Evolutionary conservation across 805 yeast species (phyloP).

Genomic region (Lipomyces sp.): DNA sequence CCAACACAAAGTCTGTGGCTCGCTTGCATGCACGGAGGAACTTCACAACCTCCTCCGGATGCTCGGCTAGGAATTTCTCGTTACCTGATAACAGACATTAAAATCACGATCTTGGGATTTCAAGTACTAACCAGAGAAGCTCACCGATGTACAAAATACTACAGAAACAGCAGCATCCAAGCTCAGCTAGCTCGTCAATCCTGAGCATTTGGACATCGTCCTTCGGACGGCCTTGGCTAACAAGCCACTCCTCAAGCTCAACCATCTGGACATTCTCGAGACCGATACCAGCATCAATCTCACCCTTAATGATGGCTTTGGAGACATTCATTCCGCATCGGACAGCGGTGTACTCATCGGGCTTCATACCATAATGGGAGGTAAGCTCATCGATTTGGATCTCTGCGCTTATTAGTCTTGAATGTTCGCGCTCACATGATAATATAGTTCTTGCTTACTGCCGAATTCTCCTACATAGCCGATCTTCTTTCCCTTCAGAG

Average conservation of each 20-base stretch:
- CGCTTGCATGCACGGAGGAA: constrained; percentile 56
- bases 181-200: constrained; percentile 59
- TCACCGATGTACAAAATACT: constrained; percentile 56
- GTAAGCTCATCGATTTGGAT: constrained; percentile 62
- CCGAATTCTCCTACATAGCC: constrained; percentile 67
- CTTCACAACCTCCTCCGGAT: constrained; percentile 54
- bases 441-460: constrained; percentile 32
- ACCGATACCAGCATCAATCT: constrained; percentile 63
- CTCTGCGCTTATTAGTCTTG: constrained; percentile 36
- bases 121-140: background rate
- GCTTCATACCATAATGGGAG: constrained; percentile 60
- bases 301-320: constrained; percentile 58
- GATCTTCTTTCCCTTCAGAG: constrained; percentile 58
- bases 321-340: constrained; percentile 67
- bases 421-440: background rate
- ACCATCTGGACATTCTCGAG: constrained; percentile 65
- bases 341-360: constrained; percentile 60
- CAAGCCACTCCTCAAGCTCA: constrained; percentile 57
- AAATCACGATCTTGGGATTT: background rate
- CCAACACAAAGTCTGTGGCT: constrained; percentile 56
- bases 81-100: constrained; percentile 41
- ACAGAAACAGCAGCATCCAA: constrained; percentile 65
- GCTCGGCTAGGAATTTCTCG: constrained; percentile 54
- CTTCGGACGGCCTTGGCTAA: constrained; percentile 51
- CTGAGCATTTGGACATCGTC: constrained; percentile 60